Conservation (phyloP, 1,284 basidiomycete species). For the Marasmius fiardii region DNA sequence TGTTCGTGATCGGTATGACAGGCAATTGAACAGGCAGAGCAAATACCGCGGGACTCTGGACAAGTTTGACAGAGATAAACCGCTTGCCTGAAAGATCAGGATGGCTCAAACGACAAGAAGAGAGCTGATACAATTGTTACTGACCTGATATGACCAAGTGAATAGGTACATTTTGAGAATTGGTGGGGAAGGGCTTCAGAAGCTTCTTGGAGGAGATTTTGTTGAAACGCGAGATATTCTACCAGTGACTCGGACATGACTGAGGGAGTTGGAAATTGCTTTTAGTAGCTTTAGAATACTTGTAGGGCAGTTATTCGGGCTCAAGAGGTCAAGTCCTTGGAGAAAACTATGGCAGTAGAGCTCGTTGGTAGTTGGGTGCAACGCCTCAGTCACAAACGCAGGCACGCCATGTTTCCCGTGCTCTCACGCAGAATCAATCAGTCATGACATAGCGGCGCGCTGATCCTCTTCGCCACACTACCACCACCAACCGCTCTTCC, state of each 20-base stretch:
- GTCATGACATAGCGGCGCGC: too few relatives aligned
- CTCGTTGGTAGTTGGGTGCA: too few relatives aligned
- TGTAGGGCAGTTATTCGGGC: too few relatives aligned
- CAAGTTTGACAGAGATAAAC: slow-evolving; percentile 77
- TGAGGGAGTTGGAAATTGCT: too few relatives aligned
- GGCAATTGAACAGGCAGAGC: slow-evolving; percentile 77
- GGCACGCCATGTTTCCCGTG: too few relatives aligned
- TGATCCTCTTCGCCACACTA: too few relatives aligned
- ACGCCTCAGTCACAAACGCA: too few relatives aligned
- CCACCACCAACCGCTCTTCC: too few relatives aligned
- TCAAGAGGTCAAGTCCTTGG: too few relatives aligned
- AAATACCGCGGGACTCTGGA: slow-evolving; percentile 53
- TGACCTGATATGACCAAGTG: slow-evolving; percentile 52
- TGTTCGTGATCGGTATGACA: slow-evolving; percentile 82
- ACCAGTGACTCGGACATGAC: slow-evolving; percentile 28
- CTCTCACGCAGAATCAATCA: too few relatives aligned
- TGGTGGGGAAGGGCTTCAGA: slow-evolving; percentile 70
- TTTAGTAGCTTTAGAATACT: too few relatives aligned
- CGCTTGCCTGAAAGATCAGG: slow-evolving; percentile 45
- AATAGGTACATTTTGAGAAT: slow-evolving; percentile 71
- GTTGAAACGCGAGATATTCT: slow-evolving; percentile 57
- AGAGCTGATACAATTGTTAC: slow-evolving; percentile 14
- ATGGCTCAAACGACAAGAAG: neutral
- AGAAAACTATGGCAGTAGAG: too few relatives aligned
- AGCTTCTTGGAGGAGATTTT: slow-evolving; percentile 61